phyloP scores from a whole-genome alignment of 352 stramenopile species.

The Phytophthora pinifolia region DNA sequence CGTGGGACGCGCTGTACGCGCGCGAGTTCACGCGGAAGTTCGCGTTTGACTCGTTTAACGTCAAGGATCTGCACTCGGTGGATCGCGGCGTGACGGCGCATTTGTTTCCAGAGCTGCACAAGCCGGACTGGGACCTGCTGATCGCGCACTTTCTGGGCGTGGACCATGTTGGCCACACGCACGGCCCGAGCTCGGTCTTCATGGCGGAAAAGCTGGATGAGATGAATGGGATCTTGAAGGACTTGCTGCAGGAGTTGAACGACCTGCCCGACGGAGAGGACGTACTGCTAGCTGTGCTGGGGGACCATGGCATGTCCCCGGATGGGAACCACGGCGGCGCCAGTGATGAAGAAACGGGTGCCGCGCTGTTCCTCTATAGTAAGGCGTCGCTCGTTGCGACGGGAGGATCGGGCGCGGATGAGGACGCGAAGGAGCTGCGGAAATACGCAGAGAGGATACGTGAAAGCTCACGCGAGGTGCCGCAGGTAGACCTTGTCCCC shows the following conservation, averaged over 20 bases:
- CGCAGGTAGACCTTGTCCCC: conserved; percentile 97
- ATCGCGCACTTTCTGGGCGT: conserved; percentile 92
- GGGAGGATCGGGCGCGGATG: neutral
- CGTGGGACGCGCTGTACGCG: conserved; percentile 95
- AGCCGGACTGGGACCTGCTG: conserved; percentile 72
- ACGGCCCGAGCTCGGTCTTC: conserved; percentile 91
- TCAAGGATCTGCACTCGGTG: conserved; percentile 97
- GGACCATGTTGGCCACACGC: conserved; percentile 98
- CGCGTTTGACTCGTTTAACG: conserved; percentile 98
- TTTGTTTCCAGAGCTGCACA: conserved; percentile 73
- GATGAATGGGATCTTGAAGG: conserved; percentile 92
- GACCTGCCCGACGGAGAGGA: conserved; percentile 60
- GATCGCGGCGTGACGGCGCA: conserved; percentile 91
- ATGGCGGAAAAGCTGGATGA: conserved; percentile 96
- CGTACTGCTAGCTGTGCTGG: conserved; percentile 92
- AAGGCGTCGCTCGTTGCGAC: conserved; percentile 39
- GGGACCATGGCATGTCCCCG: conserved; percentile 98
- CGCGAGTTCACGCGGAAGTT: conserved; percentile 90
- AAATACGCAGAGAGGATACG: conserved; percentile 29
- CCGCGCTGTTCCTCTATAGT: conserved; percentile 94
- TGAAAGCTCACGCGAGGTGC: conserved; percentile 46
- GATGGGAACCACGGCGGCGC: conserved; percentile 98
- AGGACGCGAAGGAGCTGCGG: conserved; percentile 15
- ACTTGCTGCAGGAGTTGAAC: conserved; percentile 66
- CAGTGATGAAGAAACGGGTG: conserved; percentile 94